Conservation (phyloP, 192 early-diverging fungal species). For the Coemansia sp. region DNA sequence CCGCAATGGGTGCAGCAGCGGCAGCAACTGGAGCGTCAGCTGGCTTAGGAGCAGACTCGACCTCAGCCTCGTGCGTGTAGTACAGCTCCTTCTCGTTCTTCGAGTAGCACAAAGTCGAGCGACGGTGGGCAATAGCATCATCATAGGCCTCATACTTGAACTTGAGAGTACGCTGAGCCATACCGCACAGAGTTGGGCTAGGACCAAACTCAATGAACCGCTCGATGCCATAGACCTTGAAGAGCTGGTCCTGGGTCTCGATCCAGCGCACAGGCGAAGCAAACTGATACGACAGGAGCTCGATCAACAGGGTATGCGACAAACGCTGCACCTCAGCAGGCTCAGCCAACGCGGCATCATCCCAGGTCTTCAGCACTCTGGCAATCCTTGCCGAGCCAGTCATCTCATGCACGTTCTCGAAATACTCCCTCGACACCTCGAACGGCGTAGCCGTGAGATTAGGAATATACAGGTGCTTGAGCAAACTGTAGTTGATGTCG, state of each 20-base stretch:
- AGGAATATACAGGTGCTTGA: constrained; percentile 91
- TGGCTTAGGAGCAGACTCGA: constrained; percentile 60
- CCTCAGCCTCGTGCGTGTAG: constrained; percentile 81
- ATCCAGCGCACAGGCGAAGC: constrained; percentile 96
- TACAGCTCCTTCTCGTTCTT: constrained; percentile 95
- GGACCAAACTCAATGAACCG: constrained; percentile 94
- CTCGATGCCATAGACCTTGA: constrained; percentile 85
- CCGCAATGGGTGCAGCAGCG: constrained; percentile 55
- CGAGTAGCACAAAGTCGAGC: constrained; percentile 84
- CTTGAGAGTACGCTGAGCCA: constrained; percentile 93
- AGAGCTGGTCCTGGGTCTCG: constrained; percentile 93
- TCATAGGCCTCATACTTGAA: constrained; percentile 97
- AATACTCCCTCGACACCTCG: constrained; percentile 74
- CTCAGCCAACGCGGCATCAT: constrained; percentile 64
- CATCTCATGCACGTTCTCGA: constrained; percentile 78
- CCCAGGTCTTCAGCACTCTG: constrained; percentile 82
- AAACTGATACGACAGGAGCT: constrained; percentile 94
- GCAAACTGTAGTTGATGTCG: constrained; percentile 80
- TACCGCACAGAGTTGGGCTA: constrained; percentile 89
- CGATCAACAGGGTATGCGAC: constrained; percentile 85
- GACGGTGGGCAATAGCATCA: constrained; percentile 87
- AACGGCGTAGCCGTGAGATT: constrained; percentile 93
- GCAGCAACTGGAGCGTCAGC: constrained; percentile 53
- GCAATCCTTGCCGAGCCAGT: constrained; percentile 76
- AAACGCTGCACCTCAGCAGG: constrained; percentile 84